Percentiles rank a stretch among this genome's conserved stretches.
Conservation (phyloP, 495 filamentous ascomycete genomes). For the Hypoxylon trugodes region DNA sequence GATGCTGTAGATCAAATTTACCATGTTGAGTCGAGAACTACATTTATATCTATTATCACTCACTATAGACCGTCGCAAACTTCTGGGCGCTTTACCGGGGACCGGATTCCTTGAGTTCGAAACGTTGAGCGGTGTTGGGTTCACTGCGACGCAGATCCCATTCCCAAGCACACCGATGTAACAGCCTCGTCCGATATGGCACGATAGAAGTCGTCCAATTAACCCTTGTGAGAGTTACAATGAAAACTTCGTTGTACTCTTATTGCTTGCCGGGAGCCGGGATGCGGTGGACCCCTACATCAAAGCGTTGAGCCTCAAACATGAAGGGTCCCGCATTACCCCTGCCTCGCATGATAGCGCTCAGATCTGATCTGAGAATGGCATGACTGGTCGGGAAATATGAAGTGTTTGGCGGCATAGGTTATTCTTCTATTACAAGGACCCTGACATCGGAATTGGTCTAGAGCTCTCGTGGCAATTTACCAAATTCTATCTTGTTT, state of each 20-base stretch:
- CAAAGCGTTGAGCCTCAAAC: constrained; percentile 47
- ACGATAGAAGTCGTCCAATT: constrained; percentile 39
- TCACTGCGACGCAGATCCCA: constrained; percentile 37
- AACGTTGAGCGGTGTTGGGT: constrained; percentile 21
- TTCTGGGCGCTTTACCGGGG: constrained; percentile 28
- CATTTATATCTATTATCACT: constrained; percentile 22
- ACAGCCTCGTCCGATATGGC: constrained; percentile 45
- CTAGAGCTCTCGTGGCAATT: constrained; percentile 18
- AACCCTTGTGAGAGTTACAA: constrained; percentile 27
- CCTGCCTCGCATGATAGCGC: constrained; percentile 30
- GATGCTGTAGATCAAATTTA: constrained; percentile 14
- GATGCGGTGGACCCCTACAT: constrained; percentile 29
- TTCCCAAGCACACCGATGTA: constrained; percentile 27
- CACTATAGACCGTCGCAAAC: constrained; percentile 8
- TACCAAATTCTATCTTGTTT: background rate
- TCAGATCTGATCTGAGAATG: constrained; percentile 45
- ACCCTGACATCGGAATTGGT: constrained; percentile 13
- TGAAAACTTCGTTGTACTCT: constrained; percentile 12
- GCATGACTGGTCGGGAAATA: constrained; percentile 39
- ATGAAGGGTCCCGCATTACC: constrained; percentile 38
- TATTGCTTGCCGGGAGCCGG: constrained; percentile 14
- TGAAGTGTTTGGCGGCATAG: constrained; percentile 11
- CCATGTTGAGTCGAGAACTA: constrained; percentile 7
- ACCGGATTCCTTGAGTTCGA: constrained; percentile 6
- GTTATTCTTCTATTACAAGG: constrained; percentile 9